These are phyloP conservation scores for Diaporthe capsici DNA, from an alignment of 2,329 filamentous ascomycete species.

Conservation along the genomic window DNA sequence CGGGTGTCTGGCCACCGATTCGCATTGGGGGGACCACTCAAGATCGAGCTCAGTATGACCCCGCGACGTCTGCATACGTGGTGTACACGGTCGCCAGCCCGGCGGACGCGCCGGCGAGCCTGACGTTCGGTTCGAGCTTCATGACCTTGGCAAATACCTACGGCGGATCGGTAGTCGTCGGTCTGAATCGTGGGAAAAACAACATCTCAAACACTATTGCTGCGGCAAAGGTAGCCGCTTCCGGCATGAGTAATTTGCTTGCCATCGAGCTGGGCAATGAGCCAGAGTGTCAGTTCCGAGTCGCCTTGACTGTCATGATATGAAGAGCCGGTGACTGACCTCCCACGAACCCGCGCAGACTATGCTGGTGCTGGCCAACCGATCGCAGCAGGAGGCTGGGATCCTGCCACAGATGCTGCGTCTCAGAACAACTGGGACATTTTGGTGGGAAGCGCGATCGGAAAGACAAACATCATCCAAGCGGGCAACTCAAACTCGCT, in stretches of 20 bases:
- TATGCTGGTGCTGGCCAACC: constrained; percentile 54
- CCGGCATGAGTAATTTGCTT: constrained; percentile 62
- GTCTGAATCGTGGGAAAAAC: constrained; percentile 67
- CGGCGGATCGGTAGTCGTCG: constrained; percentile 63
- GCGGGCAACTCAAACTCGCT: constrained; percentile 57
- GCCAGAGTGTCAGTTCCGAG: constrained; percentile 62
- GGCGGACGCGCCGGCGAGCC: constrained; percentile 60
- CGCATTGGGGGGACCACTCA: constrained; percentile 72
- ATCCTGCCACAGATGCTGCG: constrained; percentile 53
- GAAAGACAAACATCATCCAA: constrained; percentile 54
- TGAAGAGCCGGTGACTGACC: constrained; percentile 5
- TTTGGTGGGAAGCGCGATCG: constrained; percentile 52
- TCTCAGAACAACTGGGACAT: constrained; percentile 57
- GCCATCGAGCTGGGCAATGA: constrained; percentile 72
- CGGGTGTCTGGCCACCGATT: constrained; percentile 66
- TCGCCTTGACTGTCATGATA: background rate
- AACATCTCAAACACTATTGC: constrained; percentile 67
- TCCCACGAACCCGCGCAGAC: constrained; percentile 46
- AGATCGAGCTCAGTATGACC: constrained; percentile 67
- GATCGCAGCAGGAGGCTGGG: constrained; percentile 55
- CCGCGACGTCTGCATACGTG: constrained; percentile 60
- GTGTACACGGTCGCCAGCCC: constrained; percentile 63
- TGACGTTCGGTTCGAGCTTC: constrained; percentile 68
- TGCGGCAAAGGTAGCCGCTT: constrained; percentile 61
- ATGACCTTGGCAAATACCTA: constrained; percentile 65